Conservation (phyloP, 2,329 filamentous ascomycete species). For the Exophiala sp. region DNA sequence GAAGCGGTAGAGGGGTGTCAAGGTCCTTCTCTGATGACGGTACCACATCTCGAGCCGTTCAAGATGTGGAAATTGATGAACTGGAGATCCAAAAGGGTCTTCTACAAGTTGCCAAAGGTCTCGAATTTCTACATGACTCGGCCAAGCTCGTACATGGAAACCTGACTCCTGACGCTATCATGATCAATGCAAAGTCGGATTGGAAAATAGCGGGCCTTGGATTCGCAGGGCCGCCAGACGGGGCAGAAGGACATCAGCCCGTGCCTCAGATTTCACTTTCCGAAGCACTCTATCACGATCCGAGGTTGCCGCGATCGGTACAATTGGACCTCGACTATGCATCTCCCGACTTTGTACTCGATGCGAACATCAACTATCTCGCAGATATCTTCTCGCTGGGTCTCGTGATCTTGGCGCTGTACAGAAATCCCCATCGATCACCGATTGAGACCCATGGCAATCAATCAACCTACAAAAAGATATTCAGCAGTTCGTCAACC, state of each 20-base stretch:
- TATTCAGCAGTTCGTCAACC: conserved; percentile 71
- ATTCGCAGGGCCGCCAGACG: conserved; percentile 76
- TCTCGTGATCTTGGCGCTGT: conserved; percentile 78
- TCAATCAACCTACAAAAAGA: conserved; percentile 73
- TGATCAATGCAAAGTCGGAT: conserved; percentile 94
- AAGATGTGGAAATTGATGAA: conserved; percentile 91
- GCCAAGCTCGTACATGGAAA: conserved; percentile 92
- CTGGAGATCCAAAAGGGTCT: conserved; percentile 95
- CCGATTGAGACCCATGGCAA: conserved; percentile 78
- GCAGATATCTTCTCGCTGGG: conserved; percentile 94
- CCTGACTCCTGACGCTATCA: conserved; percentile 84
- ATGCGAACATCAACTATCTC: conserved; percentile 75
- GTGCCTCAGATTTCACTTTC: conserved; percentile 74
- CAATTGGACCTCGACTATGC: conserved; percentile 91
- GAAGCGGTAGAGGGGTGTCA: conserved; percentile 9
- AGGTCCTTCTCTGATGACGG: conserved; percentile 50
- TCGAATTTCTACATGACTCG: conserved; percentile 94
- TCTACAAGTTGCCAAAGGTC: conserved; percentile 83
- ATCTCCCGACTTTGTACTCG: conserved; percentile 89
- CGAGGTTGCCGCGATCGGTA: conserved; percentile 71
- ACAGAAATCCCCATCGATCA: conserved; percentile 88
- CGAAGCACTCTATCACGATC: conserved; percentile 78
- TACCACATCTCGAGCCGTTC: conserved; percentile 59
- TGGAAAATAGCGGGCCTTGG: conserved; percentile 97
- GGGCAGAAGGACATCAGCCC: conserved; percentile 66